Evolutionary conservation across 768 basidiomycete species (phyloP).

Genomic region (Hirschioporus abietinus): DNA sequence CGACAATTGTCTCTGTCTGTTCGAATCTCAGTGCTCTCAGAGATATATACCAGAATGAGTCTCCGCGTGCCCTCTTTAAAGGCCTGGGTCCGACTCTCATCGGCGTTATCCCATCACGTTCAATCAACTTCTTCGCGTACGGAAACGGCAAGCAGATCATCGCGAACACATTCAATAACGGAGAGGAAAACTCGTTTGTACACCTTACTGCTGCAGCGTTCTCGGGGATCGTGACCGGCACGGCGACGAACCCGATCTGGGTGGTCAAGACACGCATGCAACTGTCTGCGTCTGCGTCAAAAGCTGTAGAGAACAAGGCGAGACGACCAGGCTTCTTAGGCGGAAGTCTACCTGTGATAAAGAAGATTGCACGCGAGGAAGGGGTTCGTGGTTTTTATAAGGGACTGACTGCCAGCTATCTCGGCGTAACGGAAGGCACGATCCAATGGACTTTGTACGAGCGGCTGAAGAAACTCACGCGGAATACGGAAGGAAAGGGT

Average conservation of each 20-base stretch:
- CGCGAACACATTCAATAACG: conserved; percentile 72
- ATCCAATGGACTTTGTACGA: conserved; percentile 99
- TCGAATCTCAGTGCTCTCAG: conserved; percentile 29
- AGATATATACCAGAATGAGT: conserved; percentile 86
- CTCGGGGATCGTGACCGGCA: conserved; percentile 83
- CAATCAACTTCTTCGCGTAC: conserved; percentile 97
- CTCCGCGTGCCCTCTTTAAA: conserved; percentile 84
- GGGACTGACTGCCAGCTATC: conserved; percentile 89
- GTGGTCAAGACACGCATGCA: conserved; percentile 97
- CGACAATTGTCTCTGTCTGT: conserved; percentile 2
- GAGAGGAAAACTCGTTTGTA: conserved; percentile 77
- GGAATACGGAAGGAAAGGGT: conserved; percentile 47
- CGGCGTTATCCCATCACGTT: conserved; percentile 91
- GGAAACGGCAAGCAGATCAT: conserved; percentile 94
- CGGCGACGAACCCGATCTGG: conserved; percentile 98
- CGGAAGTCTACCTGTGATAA: conserved; percentile 57
- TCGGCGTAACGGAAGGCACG: conserved; percentile 93
- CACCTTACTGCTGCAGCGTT: conserved; percentile 82
- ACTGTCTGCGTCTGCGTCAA: conserved; percentile 39
- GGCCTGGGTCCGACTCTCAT: conserved; percentile 93
- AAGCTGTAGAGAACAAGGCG: conserved; percentile 14
- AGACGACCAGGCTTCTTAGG: conserved; percentile 31
- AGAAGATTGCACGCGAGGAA: conserved; percentile 71
- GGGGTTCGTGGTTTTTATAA: conserved; percentile 90
- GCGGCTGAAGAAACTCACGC: conserved; percentile 70